Percentiles rank a stretch among this genome's conserved stretches.
Conservation (phyloP, 139 green algal species). For the Mesostigma viride region DNA sequence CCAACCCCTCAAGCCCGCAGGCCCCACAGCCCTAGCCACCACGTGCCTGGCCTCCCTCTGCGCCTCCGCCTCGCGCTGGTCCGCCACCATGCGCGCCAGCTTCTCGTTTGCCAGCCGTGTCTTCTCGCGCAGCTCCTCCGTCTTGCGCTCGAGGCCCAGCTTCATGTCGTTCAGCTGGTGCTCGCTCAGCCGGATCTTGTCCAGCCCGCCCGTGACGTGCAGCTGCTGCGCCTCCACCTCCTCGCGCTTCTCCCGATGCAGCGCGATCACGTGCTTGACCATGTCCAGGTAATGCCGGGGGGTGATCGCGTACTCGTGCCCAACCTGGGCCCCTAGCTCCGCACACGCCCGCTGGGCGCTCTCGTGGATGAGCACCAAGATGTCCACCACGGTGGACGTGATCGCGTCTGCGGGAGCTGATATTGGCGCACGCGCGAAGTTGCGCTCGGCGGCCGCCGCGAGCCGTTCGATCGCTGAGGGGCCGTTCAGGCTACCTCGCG, state of each 20-base stretch:
- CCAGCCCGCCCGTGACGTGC: slow-evolving; percentile 14
- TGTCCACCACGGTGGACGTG: too few relatives aligned
- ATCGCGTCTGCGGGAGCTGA: too few relatives aligned
- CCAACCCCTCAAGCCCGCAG: too few relatives aligned
- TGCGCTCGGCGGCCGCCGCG: too few relatives aligned
- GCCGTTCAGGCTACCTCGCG: too few relatives aligned
- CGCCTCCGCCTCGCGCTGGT: slow-evolving; percentile 7
- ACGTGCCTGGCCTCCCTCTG: not conserved
- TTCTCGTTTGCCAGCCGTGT: slow-evolving; percentile 6
- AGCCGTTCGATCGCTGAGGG: too few relatives aligned
- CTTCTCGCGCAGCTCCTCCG: slow-evolving; percentile 3
- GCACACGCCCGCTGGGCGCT: not conserved
- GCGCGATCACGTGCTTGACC: slow-evolving; percentile 14
- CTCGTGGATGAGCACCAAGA: too few relatives aligned
- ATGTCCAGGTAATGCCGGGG: slow-evolving; percentile 18
- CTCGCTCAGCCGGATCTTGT: slow-evolving; percentile 12
- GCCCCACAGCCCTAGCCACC: too few relatives aligned
- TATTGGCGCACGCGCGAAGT: too few relatives aligned
- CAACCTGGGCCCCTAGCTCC: not conserved
- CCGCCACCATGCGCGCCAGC: slow-evolving; percentile 3
- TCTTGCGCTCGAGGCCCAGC: not conserved
- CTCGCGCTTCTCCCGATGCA: not conserved
- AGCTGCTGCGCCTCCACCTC: not conserved
- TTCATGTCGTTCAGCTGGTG: slow-evolving; percentile 9
- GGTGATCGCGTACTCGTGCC: not conserved